phyloP scores from a whole-genome alignment of 768 basidiomycete species.

The Leccinum olivaceopallidum region DNA sequence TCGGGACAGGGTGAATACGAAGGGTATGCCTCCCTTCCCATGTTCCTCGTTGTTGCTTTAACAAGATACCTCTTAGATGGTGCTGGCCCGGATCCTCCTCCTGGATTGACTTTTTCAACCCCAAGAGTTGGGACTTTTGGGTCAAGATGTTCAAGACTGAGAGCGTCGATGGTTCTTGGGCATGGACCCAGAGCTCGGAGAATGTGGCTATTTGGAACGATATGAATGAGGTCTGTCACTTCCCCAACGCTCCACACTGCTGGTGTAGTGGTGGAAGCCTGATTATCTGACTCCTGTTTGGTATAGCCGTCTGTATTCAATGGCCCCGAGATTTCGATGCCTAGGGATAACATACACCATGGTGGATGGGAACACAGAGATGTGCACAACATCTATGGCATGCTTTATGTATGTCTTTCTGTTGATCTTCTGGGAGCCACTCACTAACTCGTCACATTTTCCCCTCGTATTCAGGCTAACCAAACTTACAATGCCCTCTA shows the following conservation, averaged over 20 bases:
- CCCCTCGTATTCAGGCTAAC: constrained; percentile 60
- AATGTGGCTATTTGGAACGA: constrained; percentile 97
- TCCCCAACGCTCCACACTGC: neutral
- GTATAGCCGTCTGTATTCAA: constrained; percentile 96
- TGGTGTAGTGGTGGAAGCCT: neutral
- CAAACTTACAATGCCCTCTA: constrained; percentile 79
- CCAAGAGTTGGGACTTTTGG: constrained; percentile 90
- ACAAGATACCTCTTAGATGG: constrained; percentile 47
- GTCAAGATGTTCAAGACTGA: constrained; percentile 72
- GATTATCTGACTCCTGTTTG: constrained; percentile 4
- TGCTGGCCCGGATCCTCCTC: constrained; percentile 97
- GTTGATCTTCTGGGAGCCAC: neutral
- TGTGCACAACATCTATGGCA: constrained; percentile 96
- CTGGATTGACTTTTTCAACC: constrained; percentile 98
- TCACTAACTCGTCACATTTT: neutral
- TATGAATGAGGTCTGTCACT: constrained; percentile 86
- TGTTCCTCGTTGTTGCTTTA: neutral
- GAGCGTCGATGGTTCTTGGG: constrained; percentile 55
- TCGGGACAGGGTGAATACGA: constrained; percentile 86
- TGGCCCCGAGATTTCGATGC: constrained; percentile 92
- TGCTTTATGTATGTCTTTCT: constrained; percentile 71
- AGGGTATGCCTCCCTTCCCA: constrained; percentile 42
- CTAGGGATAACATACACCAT: constrained; percentile 76
- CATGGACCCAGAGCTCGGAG: constrained; percentile 79
- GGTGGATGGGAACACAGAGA: constrained; percentile 99